Base-by-base conservation (phyloP, 345 rosid species). In the Erodium maritimum region DNA sequence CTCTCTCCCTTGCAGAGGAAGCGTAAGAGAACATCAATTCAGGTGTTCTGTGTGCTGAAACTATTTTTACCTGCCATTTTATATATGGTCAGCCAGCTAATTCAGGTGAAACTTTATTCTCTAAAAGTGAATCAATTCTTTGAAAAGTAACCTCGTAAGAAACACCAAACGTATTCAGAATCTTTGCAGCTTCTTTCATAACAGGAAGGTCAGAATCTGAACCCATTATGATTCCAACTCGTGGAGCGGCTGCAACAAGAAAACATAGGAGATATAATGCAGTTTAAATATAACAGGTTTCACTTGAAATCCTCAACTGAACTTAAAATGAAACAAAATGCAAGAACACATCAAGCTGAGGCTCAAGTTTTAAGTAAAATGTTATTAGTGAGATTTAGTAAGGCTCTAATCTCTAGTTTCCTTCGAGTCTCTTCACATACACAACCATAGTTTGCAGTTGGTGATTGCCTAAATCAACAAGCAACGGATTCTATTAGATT, bases 201-300 rank as follows among this genome's bases (percentile, higher is more conserved):
- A 87, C 84, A 55, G 96, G 90, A 78, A 93, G 97, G 75, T 90
- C 96, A 29, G 97, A 83, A 73, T 93, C 97, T 19, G 96, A 93
- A 63, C 97, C 97, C 97, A 87, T 90, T 23, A 93, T 81, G 66
- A 93, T 90, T 69, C 95, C 90, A 60, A 93, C 91, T 64, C 83
- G 83, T 14, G 81, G 88, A 19, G 71, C 50, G 54, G 57, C 96
- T 87, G 79, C 81, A 75, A 23, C 72, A 59, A 59, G 64, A 22
- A 69, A 55, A 73, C 22, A 53, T 20, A 9, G 33, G 63, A 53
- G 54, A 17, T 21, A 63, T 34, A 50, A 53, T 62, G 29, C 46
- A 23, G 1, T 56, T 20, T 55, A 50, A 21, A 51, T 19, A 1
- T 1, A n/a, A n/a, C 7, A 51, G 17, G 17, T 17, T 42, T 42